A percentile compares a stretch with the other conserved stretches of the same genome.
Conservation (phyloP, 495 filamentous ascomycete genomes). For the Penicillium chermesinum region DNA sequence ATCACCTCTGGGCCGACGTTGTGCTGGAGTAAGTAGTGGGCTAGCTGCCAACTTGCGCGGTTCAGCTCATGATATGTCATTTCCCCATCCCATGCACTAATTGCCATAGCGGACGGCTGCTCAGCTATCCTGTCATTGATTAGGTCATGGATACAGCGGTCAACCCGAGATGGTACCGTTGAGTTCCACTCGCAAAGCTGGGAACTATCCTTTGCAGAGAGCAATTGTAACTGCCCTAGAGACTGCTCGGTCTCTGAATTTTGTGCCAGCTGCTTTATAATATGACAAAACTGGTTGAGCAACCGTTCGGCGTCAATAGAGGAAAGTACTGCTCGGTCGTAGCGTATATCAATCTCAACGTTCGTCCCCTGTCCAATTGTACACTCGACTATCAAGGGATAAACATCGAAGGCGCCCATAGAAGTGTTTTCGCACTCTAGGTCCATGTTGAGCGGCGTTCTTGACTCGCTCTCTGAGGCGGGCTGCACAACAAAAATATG, state of each 20-base stretch:
- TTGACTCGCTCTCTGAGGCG: neutral
- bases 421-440: neutral
- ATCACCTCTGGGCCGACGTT: neutral
- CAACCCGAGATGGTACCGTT: neutral
- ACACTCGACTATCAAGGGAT: constrained; percentile 5
- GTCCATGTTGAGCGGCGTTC: neutral
- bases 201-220: no score
- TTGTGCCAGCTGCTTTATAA: neutral
- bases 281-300: constrained; percentile 1
- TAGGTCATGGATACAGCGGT: constrained; percentile 22
- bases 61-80: constrained; percentile 49
- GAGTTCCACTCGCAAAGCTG: constrained; percentile 6
- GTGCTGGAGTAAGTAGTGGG: constrained; percentile 18
- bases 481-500: constrained; percentile 28
- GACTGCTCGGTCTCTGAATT: neutral
- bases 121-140: constrained; percentile 20
- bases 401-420: neutral
- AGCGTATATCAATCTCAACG: constrained; percentile 1
- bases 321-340: neutral
- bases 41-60: constrained; percentile 18
- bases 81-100: constrained; percentile 44
- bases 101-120: constrained; percentile 26
- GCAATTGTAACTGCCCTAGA: no score
- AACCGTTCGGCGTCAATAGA: neutral
- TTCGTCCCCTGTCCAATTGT: neutral